Conservation (phyloP, 441 rosid genomes). For the Erysimum pusillum region DNA sequence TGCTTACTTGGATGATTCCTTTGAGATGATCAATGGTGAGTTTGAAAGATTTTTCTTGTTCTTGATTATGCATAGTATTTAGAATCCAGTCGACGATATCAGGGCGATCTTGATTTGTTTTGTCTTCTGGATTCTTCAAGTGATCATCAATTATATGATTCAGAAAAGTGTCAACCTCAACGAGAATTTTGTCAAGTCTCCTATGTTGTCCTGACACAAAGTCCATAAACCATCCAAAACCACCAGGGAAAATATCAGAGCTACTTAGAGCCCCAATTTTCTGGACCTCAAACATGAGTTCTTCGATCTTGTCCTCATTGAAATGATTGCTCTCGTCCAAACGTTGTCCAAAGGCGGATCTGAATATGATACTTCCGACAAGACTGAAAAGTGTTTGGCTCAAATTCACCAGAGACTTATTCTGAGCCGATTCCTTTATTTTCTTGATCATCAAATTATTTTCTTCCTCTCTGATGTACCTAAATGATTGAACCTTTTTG, state of each 20-base stretch:
- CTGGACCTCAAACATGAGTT: conserved; percentile 46
- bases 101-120: not conserved
- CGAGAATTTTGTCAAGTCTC: not conserved
- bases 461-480: conserved; percentile 55
- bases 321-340: conserved; percentile 36
- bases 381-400: conserved; percentile 44
- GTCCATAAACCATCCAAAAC: conserved; percentile 10
- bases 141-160: conserved; percentile 14
- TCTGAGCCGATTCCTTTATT: conserved; percentile 39
- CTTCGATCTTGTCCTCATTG: conserved; percentile 33
- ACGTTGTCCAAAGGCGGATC: conserved; percentile 49
- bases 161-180: not conserved
- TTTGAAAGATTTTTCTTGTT: conserved; percentile 27
- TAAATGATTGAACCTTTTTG: conserved; percentile 53
- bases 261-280: not conserved
- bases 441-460: conserved; percentile 41
- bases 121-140: not conserved
- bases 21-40: conserved; percentile 50
- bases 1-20: conserved; percentile 48
- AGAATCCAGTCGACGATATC: conserved; percentile 63
- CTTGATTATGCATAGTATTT: conserved; percentile 46
- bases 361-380: conserved; percentile 43
- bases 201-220: not conserved
- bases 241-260: conserved; percentile 2
- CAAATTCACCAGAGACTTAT: conserved; percentile 45